Evolutionary conservation across 768 basidiomycete genomes (phyloP).

Genomic region (Ramaria rubella): DNA sequence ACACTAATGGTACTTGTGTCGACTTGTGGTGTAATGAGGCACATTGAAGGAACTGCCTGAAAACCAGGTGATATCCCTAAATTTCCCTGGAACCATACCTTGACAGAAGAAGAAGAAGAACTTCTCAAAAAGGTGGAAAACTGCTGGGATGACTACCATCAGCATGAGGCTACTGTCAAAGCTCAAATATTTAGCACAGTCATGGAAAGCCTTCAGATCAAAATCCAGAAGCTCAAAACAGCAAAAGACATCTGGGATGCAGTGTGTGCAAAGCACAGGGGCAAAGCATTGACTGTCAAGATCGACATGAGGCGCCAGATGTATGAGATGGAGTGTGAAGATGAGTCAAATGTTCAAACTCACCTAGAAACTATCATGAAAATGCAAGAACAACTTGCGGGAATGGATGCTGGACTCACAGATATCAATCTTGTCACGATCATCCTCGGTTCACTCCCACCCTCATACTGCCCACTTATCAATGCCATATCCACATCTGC

Average conservation of each 20-base stretch:
- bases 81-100: neutral
- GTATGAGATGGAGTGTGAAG: slow-evolving; percentile 10
- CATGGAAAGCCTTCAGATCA: slow-evolving; percentile 11
- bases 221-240: neutral
- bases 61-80: neutral
- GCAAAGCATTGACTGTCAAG: slow-evolving; percentile 11
- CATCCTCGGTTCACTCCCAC: slow-evolving; percentile 14
- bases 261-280: slow-evolving; percentile 9
- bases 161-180: slow-evolving; percentile 5
- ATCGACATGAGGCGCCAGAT: slow-evolving; percentile 7
- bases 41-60: slow-evolving; percentile 10
- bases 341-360: slow-evolving; percentile 8
- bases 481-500: slow-evolving; percentile 1
- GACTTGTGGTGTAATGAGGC: slow-evolving; percentile 6
- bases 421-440: slow-evolving; percentile 9
- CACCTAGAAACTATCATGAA: slow-evolving; percentile 13
- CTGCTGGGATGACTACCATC: slow-evolving; percentile 9
- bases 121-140: slow-evolving; percentile 10
- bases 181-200: slow-evolving; percentile 11
- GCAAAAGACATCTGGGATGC: slow-evolving; percentile 11
- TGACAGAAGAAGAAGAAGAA: slow-evolving; percentile 2
- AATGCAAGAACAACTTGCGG: slow-evolving; percentile 12
- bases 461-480: slow-evolving; percentile 6
- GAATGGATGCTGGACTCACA: slow-evolving; percentile 11
- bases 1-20: neutral